Evolutionary conservation across 1,284 basidiomycete genomes (phyloP).

Genomic region (Mycena sp.): DNA sequence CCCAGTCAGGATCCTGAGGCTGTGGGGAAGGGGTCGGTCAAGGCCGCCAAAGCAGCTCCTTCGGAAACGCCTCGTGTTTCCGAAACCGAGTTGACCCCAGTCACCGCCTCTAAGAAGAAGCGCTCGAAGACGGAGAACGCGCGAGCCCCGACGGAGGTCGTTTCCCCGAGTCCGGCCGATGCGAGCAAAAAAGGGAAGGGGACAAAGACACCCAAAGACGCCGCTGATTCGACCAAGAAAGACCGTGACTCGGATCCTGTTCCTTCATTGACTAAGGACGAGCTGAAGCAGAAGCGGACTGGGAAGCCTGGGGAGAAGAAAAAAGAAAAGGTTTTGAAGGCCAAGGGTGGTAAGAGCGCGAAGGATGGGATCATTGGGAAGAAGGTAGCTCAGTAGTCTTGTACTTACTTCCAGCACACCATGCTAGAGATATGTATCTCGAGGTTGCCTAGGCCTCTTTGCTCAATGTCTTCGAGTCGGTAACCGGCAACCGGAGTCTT

Average conservation of each 20-base stretch:
- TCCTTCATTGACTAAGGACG: slow-evolving; percentile 42
- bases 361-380: slow-evolving; percentile 65
- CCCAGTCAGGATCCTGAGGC: background rate
- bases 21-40: slow-evolving; percentile 4
- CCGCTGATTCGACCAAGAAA: no score
- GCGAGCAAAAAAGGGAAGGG: background rate
- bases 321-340: slow-evolving; percentile 58
- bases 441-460: no score
- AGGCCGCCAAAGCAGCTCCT: background rate
- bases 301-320: slow-evolving; percentile 62
- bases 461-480: no score
- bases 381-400: slow-evolving; percentile 42
- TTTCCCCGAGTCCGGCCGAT: background rate
- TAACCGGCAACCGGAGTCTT: no score
- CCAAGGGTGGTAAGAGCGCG: slow-evolving; percentile 52
- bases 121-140: background rate
- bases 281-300: slow-evolving; percentile 62
- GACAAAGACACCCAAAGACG: background rate
- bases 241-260: no score
- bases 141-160: background rate
- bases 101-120: slow-evolving; percentile 3
- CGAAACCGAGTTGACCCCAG: slow-evolving; percentile 4
- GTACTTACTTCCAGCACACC: no score
- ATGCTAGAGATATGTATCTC: no score
- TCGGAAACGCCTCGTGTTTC: background rate